phyloP scores from a whole-genome alignment of 169 alveolate species.

The Eimeria brunetti region DNA sequence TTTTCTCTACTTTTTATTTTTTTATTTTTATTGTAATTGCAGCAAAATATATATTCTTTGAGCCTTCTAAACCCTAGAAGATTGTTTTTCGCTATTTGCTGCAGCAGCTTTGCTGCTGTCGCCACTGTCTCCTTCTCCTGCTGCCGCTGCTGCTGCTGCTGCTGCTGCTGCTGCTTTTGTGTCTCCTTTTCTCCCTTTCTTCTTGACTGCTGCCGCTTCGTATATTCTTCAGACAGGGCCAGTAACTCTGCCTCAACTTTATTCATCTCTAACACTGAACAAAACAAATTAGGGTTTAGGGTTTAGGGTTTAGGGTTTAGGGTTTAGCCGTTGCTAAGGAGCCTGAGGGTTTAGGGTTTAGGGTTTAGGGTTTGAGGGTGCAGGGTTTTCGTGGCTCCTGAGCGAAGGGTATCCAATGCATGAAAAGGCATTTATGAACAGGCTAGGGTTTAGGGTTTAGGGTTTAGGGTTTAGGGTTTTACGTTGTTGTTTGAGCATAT shows the following conservation, averaged over 20 bases:
- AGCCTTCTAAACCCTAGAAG: background rate
- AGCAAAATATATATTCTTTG: background rate
- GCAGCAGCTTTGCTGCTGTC: conserved; percentile 23
- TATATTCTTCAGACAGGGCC: conserved; percentile 5
- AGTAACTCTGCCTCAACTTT: conserved; percentile 23
- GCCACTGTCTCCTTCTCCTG: background rate
- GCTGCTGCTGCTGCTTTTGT: background rate
- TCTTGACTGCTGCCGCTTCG: background rate
- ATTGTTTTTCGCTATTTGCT: background rate
- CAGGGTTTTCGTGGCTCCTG: background rate
- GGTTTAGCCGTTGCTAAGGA: background rate
- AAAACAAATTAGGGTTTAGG: background rate
- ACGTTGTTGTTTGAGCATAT: background rate
- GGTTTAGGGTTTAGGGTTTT: conserved; percentile 35
- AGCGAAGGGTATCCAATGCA: background rate
- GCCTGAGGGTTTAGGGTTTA: conserved; percentile 9
- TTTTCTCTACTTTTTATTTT: background rate
- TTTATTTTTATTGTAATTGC: background rate
- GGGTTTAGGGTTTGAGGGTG: background rate
- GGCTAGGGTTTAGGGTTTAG: conserved; percentile 33
- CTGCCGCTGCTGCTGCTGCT: background rate
- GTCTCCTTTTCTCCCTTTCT: background rate
- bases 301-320: conserved; percentile 41
- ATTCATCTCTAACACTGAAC: conserved; percentile 25
- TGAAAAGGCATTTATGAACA: background rate